phyloP scores from a whole-genome alignment of 139 green algal genomes.

The Chlorokybus atmophyticus region DNA sequence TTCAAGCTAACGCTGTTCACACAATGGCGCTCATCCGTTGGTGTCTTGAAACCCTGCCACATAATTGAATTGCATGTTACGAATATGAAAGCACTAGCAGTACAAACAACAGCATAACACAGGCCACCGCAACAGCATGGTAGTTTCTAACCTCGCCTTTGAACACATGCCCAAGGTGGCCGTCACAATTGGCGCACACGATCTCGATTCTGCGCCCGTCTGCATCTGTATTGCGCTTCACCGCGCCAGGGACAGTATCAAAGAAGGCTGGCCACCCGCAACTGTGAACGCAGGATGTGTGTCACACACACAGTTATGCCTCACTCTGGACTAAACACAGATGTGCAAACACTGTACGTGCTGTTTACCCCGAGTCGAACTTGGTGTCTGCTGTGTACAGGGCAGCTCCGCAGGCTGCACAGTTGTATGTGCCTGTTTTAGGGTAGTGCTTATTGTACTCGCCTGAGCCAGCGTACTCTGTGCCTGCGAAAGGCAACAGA shows the following conservation, averaged over 20 bases:
- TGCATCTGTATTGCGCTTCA: constrained; percentile 23
- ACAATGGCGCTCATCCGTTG: constrained; percentile 81
- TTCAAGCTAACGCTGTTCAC: constrained; percentile 82
- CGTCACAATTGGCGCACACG: constrained; percentile 65
- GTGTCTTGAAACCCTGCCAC: constrained; percentile 76
- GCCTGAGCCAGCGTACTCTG: constrained; percentile 39
- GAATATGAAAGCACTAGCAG: too few relatives aligned
- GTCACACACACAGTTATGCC: too few relatives aligned
- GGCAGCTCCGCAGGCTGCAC: constrained; percentile 51
- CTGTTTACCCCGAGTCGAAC: constrained; percentile 67
- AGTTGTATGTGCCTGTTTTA: constrained; percentile 69
- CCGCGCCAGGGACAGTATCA: constrained; percentile 29
- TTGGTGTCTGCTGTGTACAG: constrained; percentile 68
- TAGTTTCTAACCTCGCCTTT: too few relatives aligned
- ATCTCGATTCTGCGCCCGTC: constrained; percentile 54
- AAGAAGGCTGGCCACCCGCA: constrained; percentile 85
- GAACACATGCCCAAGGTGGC: constrained; percentile 94
- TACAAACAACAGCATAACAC: too few relatives aligned
- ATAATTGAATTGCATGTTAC: too few relatives aligned
- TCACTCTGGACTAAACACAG: too few relatives aligned
- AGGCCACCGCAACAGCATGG: too few relatives aligned
- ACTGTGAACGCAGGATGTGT: not conserved
- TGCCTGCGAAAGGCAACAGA: too few relatives aligned
- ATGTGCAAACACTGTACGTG: too few relatives aligned
- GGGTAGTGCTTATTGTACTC: constrained; percentile 78